Evolutionary conservation across 371 early-diverging fungal species (phyloP).

Genomic region (Entomophthora muscae): DNA sequence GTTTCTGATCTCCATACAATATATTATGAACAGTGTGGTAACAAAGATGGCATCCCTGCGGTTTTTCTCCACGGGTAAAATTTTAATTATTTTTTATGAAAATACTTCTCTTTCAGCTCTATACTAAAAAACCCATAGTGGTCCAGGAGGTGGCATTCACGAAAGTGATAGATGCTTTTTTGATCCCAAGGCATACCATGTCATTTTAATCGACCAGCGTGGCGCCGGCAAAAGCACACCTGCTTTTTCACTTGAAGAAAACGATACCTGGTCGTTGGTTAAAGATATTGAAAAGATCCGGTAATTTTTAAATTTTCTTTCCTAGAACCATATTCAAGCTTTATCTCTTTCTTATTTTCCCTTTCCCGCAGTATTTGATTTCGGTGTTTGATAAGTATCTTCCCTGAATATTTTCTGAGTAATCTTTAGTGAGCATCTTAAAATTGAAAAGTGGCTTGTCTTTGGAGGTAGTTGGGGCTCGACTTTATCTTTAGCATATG

Average conservation of each 20-base stretch:
- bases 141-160: constrained; percentile 20
- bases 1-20: constrained; percentile 31
- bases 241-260: constrained; percentile 27
- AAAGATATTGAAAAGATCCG: constrained; percentile 33
- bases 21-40: constrained; percentile 24
- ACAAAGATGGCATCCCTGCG: constrained; percentile 23
- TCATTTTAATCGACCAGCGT: constrained; percentile 40
- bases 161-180: constrained; percentile 35
- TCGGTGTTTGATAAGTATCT: too few species aligned
- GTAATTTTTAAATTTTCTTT: neutral
- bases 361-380: too few species aligned
- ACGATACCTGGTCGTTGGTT: constrained; percentile 32
- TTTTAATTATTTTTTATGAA: constrained; percentile 9
- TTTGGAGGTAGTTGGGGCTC: constrained; percentile 37
- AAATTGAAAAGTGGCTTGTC: constrained; percentile 41
- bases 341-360: too few species aligned
- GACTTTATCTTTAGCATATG: constrained; percentile 31
- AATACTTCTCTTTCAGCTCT: neutral
- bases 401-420: too few species aligned
- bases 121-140: constrained; percentile 4
- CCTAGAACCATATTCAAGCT: too few species aligned
- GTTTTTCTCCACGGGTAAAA: constrained; percentile 32
- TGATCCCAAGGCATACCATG: constrained; percentile 33
- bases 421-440: constrained; percentile 17
- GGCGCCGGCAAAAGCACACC: constrained; percentile 43